Conservation (phyloP, 352 stramenopile species). For the Lagenidium sp. region DNA sequence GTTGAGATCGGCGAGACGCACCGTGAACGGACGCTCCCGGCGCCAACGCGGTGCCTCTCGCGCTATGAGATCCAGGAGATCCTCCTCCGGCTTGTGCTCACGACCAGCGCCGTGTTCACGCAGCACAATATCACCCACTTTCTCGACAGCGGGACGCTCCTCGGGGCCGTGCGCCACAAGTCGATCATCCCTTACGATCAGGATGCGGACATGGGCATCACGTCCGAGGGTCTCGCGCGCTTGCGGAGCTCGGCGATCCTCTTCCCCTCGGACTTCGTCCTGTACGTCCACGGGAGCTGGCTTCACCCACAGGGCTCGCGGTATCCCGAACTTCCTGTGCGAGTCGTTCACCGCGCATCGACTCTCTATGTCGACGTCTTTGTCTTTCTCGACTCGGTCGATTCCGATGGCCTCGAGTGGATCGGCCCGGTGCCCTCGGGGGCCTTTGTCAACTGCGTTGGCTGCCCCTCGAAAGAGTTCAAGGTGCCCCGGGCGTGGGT, state of each 20-base stretch:
- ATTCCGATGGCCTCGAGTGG: slow-evolving; percentile 1
- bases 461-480: slow-evolving; percentile 11
- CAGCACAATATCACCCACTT: slow-evolving; percentile 18
- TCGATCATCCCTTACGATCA: slow-evolving; percentile 19
- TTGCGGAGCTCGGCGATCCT: slow-evolving; percentile 7
- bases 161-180: slow-evolving; percentile 17
- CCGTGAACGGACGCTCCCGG: slow-evolving; percentile 7
- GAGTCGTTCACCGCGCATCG: slow-evolving; percentile 11
- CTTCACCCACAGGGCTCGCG: slow-evolving; percentile 8
- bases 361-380: slow-evolving; percentile 25
- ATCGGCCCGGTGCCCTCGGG: slow-evolving; percentile 12
- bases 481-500: slow-evolving; percentile 17
- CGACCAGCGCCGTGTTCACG: slow-evolving; percentile 7
- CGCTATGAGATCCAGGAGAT: slow-evolving; percentile 13
- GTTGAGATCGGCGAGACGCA: slow-evolving; percentile 8
- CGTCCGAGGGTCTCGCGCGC: slow-evolving; percentile 5
- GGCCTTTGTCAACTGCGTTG: slow-evolving; percentile 15
- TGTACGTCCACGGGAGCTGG: slow-evolving; percentile 15
- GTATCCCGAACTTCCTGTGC: slow-evolving; percentile 15
- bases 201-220: slow-evolving; percentile 20
- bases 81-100: slow-evolving; percentile 16
- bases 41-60: slow-evolving; percentile 11
- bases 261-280: slow-evolving; percentile 10
- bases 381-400: slow-evolving; percentile 14
- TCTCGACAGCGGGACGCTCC: slow-evolving; percentile 20